Evolutionary conservation across 116 monocot species (phyloP), one percentile per base, ranked within the genome.

Genomic region (Posidonia oceanica): DNA sequence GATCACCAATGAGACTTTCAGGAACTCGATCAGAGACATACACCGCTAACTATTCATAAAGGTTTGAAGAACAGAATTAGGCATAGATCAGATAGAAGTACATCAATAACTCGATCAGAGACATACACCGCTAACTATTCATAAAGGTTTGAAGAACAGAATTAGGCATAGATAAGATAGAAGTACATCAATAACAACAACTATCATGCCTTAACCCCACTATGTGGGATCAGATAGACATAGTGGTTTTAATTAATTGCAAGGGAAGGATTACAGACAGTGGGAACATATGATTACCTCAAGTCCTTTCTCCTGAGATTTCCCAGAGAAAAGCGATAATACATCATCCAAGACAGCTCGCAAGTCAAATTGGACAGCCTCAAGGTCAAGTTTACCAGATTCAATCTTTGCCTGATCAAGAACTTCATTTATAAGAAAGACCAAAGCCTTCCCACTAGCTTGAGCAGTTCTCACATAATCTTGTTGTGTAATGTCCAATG

Each of bases 401-500:
- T 98, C 97, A 63, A 98, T 89, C 77, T 98, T 98, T 71, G 97
- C 87, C 56, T 92, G 97, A 83, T 98, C 97, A 18, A 98, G 87
- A 61, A 98, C 97, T 72, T 89, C 93, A 71, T 98, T 98, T 74
- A 98, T 93, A 63, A 98, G 86, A 16, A 93, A 92, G 0, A 98
- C 97, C 39, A 98, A 73, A 66, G 92, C 87, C 71, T 98, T 98
- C 18, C 97, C 97, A 66, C 97, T 98, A 37, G 85, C 97, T 78
- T 93, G 92, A 53, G 97, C 93, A 71, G 93, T 98, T 82, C 85
- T 85, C 59, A 93, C 97, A 76, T 86, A 98, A 75, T 98, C 97
- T 81, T 98, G 85, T 69, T 98, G 97, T 73, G 90, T 90, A 75
- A 84, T 78, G 64, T 98, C 97, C 65, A 98, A 75, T 60, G 85